Evolutionary conservation across 192 early-diverging fungal species (phyloP).

Genomic region (Backusella tuberculispora): DNA sequence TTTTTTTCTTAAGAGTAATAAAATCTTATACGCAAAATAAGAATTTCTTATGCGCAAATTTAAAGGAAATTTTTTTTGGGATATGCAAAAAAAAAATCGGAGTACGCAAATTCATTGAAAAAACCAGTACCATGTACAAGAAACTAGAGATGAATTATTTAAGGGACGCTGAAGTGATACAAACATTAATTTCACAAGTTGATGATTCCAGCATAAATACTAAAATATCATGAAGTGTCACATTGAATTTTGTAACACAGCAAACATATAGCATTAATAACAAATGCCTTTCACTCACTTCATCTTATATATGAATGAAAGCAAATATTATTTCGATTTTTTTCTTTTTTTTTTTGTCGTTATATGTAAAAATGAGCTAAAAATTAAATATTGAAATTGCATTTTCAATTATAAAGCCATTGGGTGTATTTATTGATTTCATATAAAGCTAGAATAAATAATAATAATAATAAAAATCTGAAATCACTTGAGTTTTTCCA

Average conservation of each 20-base stretch:
- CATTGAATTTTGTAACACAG: neutral
- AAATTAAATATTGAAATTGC: no score
- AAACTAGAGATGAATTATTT: neutral
- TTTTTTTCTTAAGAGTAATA: no score
- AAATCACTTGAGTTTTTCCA: no score
- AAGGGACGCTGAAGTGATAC: neutral
- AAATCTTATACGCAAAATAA: no score
- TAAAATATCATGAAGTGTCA: conserved; percentile 1
- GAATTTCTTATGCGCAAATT: no score
- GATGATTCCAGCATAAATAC: conserved; percentile 3
- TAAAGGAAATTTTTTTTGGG: no score
- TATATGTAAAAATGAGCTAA: neutral
- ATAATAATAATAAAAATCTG: no score
- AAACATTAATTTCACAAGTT: neutral
- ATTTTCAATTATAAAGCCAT: no score
- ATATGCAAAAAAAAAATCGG: no score
- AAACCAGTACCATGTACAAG: conserved; percentile 11
- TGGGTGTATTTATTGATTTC: no score
- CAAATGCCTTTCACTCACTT: neutral
- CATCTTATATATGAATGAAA: neutral
- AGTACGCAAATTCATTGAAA: no score
- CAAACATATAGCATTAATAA: neutral
- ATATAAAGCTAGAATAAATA: no score
- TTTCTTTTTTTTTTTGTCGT: neutral
- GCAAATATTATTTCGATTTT: neutral